Evolutionary conservation across 805 yeast genomes (phyloP).

Genomic region (Candida cerambycidarum): DNA sequence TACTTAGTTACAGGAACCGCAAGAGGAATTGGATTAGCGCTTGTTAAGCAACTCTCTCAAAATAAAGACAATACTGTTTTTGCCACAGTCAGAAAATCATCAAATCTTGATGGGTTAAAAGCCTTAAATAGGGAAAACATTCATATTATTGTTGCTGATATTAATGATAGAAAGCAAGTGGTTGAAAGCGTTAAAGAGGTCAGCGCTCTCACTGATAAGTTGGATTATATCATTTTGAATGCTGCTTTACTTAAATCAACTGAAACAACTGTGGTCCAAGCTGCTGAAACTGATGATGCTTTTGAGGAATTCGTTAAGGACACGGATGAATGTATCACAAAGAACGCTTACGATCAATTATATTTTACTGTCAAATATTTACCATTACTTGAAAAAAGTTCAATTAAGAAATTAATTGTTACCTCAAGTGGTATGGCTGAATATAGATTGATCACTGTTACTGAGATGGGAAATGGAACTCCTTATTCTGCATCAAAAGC

Average conservation of each 20-base stretch:
- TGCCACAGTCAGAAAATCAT: slow-evolving; percentile 35
- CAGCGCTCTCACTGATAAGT: neutral
- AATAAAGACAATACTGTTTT: slow-evolving; percentile 32
- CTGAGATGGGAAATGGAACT: neutral
- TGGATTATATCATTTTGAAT: slow-evolving; percentile 3
- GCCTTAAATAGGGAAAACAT: neutral
- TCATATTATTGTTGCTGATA: neutral
- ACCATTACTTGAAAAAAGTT: slow-evolving; percentile 9
- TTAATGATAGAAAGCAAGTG: neutral
- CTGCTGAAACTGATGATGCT: neutral
- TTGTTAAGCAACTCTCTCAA: slow-evolving; percentile 25
- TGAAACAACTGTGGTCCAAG: neutral
- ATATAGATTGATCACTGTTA: neutral
- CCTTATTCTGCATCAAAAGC: slow-evolving; percentile 10
- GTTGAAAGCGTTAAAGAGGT: neutral
- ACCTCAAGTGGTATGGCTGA: slow-evolving; percentile 2
- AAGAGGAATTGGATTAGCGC: slow-evolving; percentile 41
- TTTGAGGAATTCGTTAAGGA: slow-evolving; percentile 3
- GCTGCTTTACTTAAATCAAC: neutral
- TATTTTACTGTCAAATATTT: slow-evolving; percentile 6
- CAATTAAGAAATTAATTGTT: slow-evolving; percentile 4
- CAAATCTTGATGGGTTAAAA: neutral
- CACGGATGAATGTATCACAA: neutral
- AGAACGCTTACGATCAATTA: slow-evolving; percentile 6
- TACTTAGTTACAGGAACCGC: slow-evolving; percentile 38